These are phyloP conservation scores for Taphrina communis DNA, from an alignment of 1,139 yeast species.

Conservation along the genomic window DNA sequence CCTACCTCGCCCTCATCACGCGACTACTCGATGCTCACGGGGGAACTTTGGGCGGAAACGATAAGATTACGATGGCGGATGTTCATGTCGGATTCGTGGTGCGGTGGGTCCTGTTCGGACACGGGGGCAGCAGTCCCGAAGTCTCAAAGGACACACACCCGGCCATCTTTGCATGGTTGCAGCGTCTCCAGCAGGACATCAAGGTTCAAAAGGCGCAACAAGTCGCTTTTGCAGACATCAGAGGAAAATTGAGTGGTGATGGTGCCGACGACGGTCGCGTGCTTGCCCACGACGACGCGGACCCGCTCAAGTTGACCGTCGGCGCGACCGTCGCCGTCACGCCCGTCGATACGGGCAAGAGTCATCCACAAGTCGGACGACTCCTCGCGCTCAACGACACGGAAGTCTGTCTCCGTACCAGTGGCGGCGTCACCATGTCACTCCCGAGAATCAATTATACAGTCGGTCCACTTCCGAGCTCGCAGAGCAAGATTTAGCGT, in stretches of 20 bases:
- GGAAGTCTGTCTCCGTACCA: slow-evolving; percentile 19
- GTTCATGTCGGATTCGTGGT: slow-evolving; percentile 33
- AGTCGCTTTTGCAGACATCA: slow-evolving; percentile 23
- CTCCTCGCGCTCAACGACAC: slow-evolving; percentile 13
- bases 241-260: background rate
- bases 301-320: slow-evolving; percentile 15
- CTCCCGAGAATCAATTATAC: slow-evolving; percentile 27
- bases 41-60: slow-evolving; percentile 1
- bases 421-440: slow-evolving; percentile 13
- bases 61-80: slow-evolving; percentile 26
- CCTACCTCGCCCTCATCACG: slow-evolving; percentile 20
- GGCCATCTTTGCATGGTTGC: slow-evolving; percentile 26
- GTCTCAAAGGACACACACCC: slow-evolving; percentile 19
- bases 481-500: background rate
- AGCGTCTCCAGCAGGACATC: slow-evolving; percentile 4
- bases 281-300: slow-evolving; percentile 17
- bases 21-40: slow-evolving; percentile 9
- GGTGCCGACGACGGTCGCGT: background rate
- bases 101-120: slow-evolving; percentile 33
- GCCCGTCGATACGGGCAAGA: slow-evolving; percentile 36
- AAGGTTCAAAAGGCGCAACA: slow-evolving; percentile 4
- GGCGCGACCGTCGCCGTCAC: slow-evolving; percentile 26
- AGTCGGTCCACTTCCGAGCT: background rate
- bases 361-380: slow-evolving; percentile 34
- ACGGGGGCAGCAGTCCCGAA: slow-evolving; percentile 21